phyloP scores from a whole-genome alignment of 2,329 filamentous ascomycete species.

The Epichloe sibirici region DNA sequence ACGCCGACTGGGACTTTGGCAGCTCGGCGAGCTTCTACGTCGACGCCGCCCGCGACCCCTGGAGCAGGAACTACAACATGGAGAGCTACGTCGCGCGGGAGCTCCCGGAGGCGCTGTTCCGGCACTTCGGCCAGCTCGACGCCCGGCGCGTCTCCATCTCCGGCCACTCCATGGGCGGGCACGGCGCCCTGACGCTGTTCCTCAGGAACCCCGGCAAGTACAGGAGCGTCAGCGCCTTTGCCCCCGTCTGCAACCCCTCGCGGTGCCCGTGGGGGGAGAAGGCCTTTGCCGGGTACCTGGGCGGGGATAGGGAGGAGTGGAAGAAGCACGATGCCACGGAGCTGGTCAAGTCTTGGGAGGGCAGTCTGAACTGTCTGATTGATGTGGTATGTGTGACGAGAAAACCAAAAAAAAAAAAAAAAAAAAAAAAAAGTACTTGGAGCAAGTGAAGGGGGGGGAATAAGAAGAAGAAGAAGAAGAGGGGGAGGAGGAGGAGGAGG shows the following conservation, averaged over 20 bases:
- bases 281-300: slow-evolving; percentile 85
- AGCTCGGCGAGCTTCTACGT: slow-evolving; percentile 90
- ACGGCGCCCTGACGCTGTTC: slow-evolving; percentile 86
- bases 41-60: slow-evolving; percentile 68
- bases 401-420: too few species aligned
- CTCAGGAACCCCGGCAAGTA: slow-evolving; percentile 86
- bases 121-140: slow-evolving; percentile 60
- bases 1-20: slow-evolving; percentile 86
- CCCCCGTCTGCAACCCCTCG: slow-evolving; percentile 77
- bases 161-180: slow-evolving; percentile 94
- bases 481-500: too few species aligned
- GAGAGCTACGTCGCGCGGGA: slow-evolving; percentile 85
- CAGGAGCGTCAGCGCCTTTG: slow-evolving; percentile 79
- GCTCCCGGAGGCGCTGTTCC: slow-evolving; percentile 67
- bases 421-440: too few species aligned
- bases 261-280: slow-evolving; percentile 91
- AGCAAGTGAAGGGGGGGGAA: too few species aligned
- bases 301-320: slow-evolving; percentile 65
- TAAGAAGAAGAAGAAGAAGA: too few species aligned
- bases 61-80: slow-evolving; percentile 76
- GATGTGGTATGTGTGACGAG: slow-evolving; percentile 56
- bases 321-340: slow-evolving; percentile 86
- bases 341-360: slow-evolving; percentile 64
- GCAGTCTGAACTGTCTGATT: slow-evolving; percentile 63
- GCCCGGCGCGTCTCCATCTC: slow-evolving; percentile 62